Evolutionary conservation across 192 early-diverging fungal species (phyloP).

Genomic region (Chytriomyces hyalinus): DNA sequence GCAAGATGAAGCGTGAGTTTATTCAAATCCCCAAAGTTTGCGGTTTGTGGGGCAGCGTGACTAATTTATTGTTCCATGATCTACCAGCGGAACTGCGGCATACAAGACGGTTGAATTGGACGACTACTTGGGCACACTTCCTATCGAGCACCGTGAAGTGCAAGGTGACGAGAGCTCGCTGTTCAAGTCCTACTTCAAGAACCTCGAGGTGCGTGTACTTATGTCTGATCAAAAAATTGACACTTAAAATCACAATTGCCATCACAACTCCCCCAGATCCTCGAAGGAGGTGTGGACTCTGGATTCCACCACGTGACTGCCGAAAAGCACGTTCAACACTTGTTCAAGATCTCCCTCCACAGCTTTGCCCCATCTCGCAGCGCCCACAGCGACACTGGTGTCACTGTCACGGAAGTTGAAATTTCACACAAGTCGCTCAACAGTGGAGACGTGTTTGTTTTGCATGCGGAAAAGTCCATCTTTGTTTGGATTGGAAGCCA

Average conservation of each 20-base stretch:
- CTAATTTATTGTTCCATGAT: neutral
- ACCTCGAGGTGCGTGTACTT: slow-evolving; percentile 40
- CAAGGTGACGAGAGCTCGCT: slow-evolving; percentile 68
- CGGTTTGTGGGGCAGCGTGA: neutral
- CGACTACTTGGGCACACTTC: slow-evolving; percentile 68
- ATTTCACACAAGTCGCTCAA: slow-evolving; percentile 59
- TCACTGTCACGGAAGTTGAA: slow-evolving; percentile 69
- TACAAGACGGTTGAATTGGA: slow-evolving; percentile 78
- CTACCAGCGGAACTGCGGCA: slow-evolving; percentile 70
- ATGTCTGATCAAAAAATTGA: neutral
- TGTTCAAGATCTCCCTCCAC: slow-evolving; percentile 62
- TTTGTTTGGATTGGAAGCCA: slow-evolving; percentile 73
- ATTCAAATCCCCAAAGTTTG: neutral
- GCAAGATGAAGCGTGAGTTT: slow-evolving; percentile 53
- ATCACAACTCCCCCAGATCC: slow-evolving; percentile 30
- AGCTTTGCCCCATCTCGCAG: slow-evolving; percentile 37
- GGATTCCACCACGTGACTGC: slow-evolving; percentile 76
- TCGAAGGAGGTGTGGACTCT: slow-evolving; percentile 70
- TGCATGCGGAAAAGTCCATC: slow-evolving; percentile 71
- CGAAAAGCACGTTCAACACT: slow-evolving; percentile 50
- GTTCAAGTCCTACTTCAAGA: slow-evolving; percentile 73
- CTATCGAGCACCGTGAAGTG: slow-evolving; percentile 82
- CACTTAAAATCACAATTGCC: neutral
- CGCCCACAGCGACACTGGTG: slow-evolving; percentile 29
- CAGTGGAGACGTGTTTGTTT: slow-evolving; percentile 76